These are phyloP conservation scores for Carex cristatella DNA, from an alignment of 176 grass and related monocot genomes.

Conservation along the genomic window DNA sequence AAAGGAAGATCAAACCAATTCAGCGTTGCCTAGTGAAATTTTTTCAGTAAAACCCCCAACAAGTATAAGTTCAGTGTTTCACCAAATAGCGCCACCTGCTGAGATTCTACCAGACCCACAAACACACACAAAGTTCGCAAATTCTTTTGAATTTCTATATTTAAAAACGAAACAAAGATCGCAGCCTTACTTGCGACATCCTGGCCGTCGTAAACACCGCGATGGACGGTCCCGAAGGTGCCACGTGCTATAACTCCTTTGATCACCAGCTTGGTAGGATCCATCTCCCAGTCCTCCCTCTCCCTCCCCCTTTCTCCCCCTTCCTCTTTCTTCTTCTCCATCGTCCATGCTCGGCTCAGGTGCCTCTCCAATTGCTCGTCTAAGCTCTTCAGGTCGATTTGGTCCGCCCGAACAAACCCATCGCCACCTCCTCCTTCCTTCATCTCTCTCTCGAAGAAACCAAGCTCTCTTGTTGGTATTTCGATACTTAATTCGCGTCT, in stretches of 20 bases:
- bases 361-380: conserved; percentile 95
- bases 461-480: not conserved
- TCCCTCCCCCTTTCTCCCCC: conserved; percentile 23
- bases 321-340: conserved; percentile 90
- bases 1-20: not conserved
- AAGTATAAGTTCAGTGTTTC: conserved; percentile 1
- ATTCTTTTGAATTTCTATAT: not conserved
- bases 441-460: conserved; percentile 10
- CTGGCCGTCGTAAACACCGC: conserved; percentile 95
- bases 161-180: conserved; percentile 1
- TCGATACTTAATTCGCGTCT: not conserved
- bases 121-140: conserved; percentile 4
- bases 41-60: not conserved
- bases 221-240: conserved; percentile 94
- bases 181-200: conserved; percentile 72
- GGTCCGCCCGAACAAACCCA: conserved; percentile 71
- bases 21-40: not conserved
- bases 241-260: conserved; percentile 90
- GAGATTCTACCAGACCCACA: not conserved
- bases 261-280: conserved; percentile 72
- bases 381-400: conserved; percentile 72
- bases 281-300: conserved; percentile 93
- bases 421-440: conserved; percentile 24
- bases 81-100: not conserved
- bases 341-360: conserved; percentile 65